phyloP scores from a whole-genome alignment of 169 alveolate species.

The Plasmodium vivax region DNA sequence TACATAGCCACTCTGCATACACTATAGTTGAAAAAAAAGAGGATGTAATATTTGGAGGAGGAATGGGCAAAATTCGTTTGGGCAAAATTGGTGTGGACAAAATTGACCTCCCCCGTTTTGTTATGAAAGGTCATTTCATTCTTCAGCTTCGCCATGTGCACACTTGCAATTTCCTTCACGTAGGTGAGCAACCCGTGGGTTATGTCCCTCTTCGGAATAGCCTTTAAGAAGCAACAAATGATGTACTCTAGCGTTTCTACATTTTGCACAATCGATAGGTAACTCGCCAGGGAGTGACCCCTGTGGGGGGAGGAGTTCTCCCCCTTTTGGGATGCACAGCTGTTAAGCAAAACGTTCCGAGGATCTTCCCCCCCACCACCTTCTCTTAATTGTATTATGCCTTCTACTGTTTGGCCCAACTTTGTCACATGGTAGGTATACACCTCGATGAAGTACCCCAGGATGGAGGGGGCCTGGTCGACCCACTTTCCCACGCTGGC shows the following conservation, averaged over 20 bases:
- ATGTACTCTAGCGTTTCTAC: slow-evolving; percentile 65
- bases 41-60: slow-evolving; percentile 6
- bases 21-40: slow-evolving; percentile 31
- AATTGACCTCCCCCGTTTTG: background rate
- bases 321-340: background rate
- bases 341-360: background rate
- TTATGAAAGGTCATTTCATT: slow-evolving; percentile 15
- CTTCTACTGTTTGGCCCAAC: background rate
- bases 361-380: background rate
- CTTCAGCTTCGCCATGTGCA: slow-evolving; percentile 12
- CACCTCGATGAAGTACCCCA: background rate
- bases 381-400: background rate
- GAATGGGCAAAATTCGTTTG: background rate
- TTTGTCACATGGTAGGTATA: slow-evolving; percentile 6
- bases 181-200: background rate
- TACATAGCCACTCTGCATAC: slow-evolving; percentile 27
- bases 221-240: slow-evolving; percentile 9
- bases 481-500: slow-evolving; percentile 6
- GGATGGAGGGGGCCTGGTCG: background rate
- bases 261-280: background rate
- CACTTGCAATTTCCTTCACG: background rate
- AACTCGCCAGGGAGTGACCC: background rate
- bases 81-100: background rate
- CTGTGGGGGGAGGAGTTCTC: background rate
- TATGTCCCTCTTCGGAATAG: slow-evolving; percentile 27